phyloP scores from a whole-genome alignment of 768 basidiomycete species.

The Lentinula raphanica region DNA sequence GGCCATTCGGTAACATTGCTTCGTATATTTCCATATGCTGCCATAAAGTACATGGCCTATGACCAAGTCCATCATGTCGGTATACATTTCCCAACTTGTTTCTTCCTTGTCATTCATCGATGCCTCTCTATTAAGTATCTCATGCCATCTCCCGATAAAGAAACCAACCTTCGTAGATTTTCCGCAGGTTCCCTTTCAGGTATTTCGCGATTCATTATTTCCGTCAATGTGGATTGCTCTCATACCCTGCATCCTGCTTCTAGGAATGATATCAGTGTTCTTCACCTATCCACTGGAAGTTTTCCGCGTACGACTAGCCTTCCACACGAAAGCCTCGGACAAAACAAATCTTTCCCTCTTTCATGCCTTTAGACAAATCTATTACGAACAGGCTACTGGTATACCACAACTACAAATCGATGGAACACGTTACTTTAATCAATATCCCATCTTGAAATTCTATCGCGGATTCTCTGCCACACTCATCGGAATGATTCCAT shows the following conservation, averaged over 20 bases:
- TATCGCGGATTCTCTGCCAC: constrained; percentile 98
- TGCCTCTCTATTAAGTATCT: constrained; percentile 45
- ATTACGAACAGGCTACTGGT: constrained; percentile 51
- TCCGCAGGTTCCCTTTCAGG: constrained; percentile 85
- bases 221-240: constrained; percentile 1
- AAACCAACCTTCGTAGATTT: constrained; percentile 80
- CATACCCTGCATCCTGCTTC: background rate
- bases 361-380: constrained; percentile 62
- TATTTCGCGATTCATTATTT: constrained; percentile 27
- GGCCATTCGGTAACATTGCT: constrained; percentile 94
- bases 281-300: constrained; percentile 95
- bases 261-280: constrained; percentile 81
- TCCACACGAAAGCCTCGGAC: constrained; percentile 46
- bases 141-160: constrained; percentile 76
- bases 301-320: constrained; percentile 93
- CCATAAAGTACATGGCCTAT: constrained; percentile 95
- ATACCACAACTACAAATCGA: constrained; percentile 10
- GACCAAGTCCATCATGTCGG: constrained; percentile 78
- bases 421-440: constrained; percentile 39
- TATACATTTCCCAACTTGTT: constrained; percentile 2
- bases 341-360: constrained; percentile 37
- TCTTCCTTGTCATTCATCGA: background rate
- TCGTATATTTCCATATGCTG: constrained; percentile 94
- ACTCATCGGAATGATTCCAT: constrained; percentile 87
- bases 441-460: constrained; percentile 79